Percentiles rank a stretch among this genome's conserved stretches.
These are phyloP conservation scores for Neurospora sublineolata DNA, from an alignment of 495 filamentous ascomycete species.

Conservation along the genomic window DNA sequence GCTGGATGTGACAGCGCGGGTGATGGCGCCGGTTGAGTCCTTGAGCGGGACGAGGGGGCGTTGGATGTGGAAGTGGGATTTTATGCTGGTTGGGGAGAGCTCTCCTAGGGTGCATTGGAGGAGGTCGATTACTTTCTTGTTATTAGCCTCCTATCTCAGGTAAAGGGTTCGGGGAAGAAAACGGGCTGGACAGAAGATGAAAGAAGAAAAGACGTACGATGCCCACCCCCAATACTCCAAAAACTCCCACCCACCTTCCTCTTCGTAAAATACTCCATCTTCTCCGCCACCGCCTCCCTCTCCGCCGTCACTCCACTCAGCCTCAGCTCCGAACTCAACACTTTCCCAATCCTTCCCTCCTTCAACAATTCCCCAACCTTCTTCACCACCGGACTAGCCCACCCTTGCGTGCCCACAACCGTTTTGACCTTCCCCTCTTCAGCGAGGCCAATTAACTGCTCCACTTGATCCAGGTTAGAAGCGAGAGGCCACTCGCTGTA, in stretches of 20 bases:
- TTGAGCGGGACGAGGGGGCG: constrained; percentile 28
- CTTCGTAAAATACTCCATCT: constrained; percentile 33
- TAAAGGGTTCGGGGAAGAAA: too few relatives aligned
- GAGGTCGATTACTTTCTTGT: constrained; percentile 18
- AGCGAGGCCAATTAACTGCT: too few relatives aligned
- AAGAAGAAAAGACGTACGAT: constrained; percentile 25
- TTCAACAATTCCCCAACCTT: constrained; percentile 38
- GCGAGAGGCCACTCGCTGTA: constrained; percentile 51
- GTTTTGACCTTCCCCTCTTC: too few relatives aligned
- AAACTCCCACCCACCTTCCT: constrained; percentile 37
- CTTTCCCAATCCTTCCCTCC: constrained; percentile 39
- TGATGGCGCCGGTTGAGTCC: constrained; percentile 12
- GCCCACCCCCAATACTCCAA: constrained; percentile 41
- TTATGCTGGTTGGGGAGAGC: constrained; percentile 13
- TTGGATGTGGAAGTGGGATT: constrained; percentile 35
- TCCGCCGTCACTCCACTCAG: constrained; percentile 25
- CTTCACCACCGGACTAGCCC: constrained; percentile 27
- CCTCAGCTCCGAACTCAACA: constrained; percentile 41
- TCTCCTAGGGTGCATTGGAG: constrained; percentile 37
- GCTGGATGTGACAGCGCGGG: constrained; percentile 22
- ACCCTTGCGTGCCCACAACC: constrained; percentile 42
- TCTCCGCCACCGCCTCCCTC: constrained; percentile 19
- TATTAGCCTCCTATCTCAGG: too few relatives aligned
- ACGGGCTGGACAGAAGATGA: too few relatives aligned
- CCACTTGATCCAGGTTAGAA: constrained; percentile 20